Evolutionary conservation across 257 asterid genomes (phyloP).

Genomic region (Hygrophila difformis): DNA sequence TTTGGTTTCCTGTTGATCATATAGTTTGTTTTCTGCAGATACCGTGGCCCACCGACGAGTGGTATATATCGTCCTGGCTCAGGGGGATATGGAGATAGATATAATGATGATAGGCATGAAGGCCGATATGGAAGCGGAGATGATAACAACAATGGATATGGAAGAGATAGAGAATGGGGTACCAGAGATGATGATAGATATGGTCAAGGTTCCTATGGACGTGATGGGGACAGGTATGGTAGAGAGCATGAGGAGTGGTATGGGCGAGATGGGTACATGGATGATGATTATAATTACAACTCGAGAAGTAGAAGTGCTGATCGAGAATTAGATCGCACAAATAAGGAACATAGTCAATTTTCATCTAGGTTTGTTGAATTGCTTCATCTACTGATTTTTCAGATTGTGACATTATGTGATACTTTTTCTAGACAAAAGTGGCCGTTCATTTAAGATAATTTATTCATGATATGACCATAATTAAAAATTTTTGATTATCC

Average conservation of each 20-base stretch:
- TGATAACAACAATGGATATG: conserved; percentile 78
- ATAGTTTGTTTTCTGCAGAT: conserved; percentile 30
- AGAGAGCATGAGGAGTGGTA: conserved; percentile 64
- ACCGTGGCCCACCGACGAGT: conserved; percentile 49
- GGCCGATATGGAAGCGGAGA: conserved; percentile 61
- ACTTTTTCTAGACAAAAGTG: not conserved
- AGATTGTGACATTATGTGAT: not conserved
- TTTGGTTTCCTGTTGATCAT: too few relatives aligned
- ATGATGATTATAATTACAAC: conserved; percentile 66
- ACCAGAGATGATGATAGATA: conserved; percentile 55
- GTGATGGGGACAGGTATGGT: conserved; percentile 60
- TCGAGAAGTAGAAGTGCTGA: conserved; percentile 89
- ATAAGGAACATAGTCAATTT: conserved; percentile 76
- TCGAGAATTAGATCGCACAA: conserved; percentile 38
- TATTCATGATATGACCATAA: not conserved
- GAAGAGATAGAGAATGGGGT: conserved; percentile 74
- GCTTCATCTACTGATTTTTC: not conserved
- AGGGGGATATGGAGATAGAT: conserved; percentile 69
- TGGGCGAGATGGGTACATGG: conserved; percentile 55
- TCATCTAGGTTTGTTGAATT: conserved; percentile 55
- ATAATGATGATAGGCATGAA: conserved; percentile 65
- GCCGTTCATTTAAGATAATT: not conserved
- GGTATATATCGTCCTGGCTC: conserved; percentile 67
- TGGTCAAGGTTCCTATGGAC: conserved; percentile 58
- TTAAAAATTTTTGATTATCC: too few relatives aligned